Evolutionary conservation across 768 basidiomycete genomes (phyloP).

Genomic region (Multifurca ochricompacta): DNA sequence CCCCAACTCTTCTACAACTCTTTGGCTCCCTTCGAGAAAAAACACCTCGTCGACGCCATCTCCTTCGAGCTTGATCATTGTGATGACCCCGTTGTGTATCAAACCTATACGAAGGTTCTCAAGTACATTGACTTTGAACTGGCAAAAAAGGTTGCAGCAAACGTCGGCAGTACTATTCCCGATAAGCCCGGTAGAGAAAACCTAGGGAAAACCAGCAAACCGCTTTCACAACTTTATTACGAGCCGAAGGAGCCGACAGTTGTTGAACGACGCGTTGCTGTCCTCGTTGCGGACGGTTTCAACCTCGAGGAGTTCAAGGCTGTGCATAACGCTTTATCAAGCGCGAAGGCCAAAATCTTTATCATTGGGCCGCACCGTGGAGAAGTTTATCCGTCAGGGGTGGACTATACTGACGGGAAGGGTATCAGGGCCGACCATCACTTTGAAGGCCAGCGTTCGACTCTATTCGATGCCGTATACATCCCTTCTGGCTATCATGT

Average conservation of each 20-base stretch:
- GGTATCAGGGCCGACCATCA: slow-evolving; percentile 55
- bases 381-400: slow-evolving; percentile 34
- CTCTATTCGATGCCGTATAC: slow-evolving; percentile 75
- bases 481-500: slow-evolving; percentile 65
- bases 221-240: slow-evolving; percentile 55
- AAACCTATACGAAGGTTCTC: slow-evolving; percentile 56
- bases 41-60: slow-evolving; percentile 62
- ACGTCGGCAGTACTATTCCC: slow-evolving; percentile 55
- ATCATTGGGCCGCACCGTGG: slow-evolving; percentile 63
- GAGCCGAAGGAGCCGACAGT: slow-evolving; percentile 50
- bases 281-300: slow-evolving; percentile 73
- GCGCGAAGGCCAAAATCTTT: slow-evolving; percentile 49
- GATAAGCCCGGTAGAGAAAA: slow-evolving; percentile 42
- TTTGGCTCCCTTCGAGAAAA: slow-evolving; percentile 55
- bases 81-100: slow-evolving; percentile 65
- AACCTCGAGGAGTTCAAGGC: slow-evolving; percentile 49
- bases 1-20: slow-evolving; percentile 83
- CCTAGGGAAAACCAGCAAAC: slow-evolving; percentile 46
- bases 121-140: slow-evolving; percentile 70
- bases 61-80: slow-evolving; percentile 83
- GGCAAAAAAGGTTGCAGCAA: slow-evolving; percentile 57
- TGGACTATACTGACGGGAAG: slow-evolving; percentile 23
- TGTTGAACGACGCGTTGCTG: slow-evolving; percentile 62
- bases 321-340: slow-evolving; percentile 46
- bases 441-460: slow-evolving; percentile 73